These are phyloP conservation scores for Dothiorella sarmentorum DNA, from an alignment of 2,329 filamentous ascomycete genomes.

Conservation along the genomic window DNA sequence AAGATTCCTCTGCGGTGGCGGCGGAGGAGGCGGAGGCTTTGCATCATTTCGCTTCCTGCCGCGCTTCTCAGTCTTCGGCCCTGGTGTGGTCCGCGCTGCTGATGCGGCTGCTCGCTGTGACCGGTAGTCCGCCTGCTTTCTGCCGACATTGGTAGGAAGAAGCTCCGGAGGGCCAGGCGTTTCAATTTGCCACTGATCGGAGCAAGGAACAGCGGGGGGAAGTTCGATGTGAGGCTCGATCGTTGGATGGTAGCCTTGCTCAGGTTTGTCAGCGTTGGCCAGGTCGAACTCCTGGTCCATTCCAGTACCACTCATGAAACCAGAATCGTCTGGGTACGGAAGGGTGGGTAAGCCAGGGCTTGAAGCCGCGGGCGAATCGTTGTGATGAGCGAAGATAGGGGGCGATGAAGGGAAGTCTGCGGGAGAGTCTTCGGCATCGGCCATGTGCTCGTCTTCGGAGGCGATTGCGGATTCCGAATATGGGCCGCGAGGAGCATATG, in stretches of 20 bases:
- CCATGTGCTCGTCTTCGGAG: conserved; percentile 48
- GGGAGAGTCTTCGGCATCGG: conserved; percentile 61
- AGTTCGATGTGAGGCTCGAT: conserved; percentile 2
- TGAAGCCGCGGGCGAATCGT: conserved; percentile 64
- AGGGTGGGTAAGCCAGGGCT: conserved; percentile 68
- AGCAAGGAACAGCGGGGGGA: conserved; percentile 1
- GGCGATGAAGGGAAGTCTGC: conserved; percentile 87
- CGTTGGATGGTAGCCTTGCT: conserved; percentile 1
- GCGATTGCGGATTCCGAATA: conserved; percentile 44
- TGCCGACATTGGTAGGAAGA: conserved; percentile 23
- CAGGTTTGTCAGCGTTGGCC: conserved; percentile 12
- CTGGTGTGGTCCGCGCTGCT: conserved; percentile 2
- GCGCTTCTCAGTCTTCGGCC: conserved; percentile 11
- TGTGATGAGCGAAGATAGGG: conserved; percentile 62
- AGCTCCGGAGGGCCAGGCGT: conserved; percentile 42
- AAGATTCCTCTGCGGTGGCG: conserved; percentile 5
- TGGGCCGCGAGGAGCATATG: conserved; percentile 28
- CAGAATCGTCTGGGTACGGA: conserved; percentile 62
- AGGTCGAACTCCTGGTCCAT: conserved; percentile 60
- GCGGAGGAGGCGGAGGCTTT: conserved; percentile 9
- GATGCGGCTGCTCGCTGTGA: conserved; percentile 9
- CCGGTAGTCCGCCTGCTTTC: conserved; percentile 8
- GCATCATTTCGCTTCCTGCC: conserved; percentile 17
- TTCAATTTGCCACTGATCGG: conserved; percentile 18
- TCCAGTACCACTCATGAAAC: conserved; percentile 82